Evolutionary conservation across 371 early-diverging fungal species (phyloP).

Genomic region (Funneliformis caledonium): DNA sequence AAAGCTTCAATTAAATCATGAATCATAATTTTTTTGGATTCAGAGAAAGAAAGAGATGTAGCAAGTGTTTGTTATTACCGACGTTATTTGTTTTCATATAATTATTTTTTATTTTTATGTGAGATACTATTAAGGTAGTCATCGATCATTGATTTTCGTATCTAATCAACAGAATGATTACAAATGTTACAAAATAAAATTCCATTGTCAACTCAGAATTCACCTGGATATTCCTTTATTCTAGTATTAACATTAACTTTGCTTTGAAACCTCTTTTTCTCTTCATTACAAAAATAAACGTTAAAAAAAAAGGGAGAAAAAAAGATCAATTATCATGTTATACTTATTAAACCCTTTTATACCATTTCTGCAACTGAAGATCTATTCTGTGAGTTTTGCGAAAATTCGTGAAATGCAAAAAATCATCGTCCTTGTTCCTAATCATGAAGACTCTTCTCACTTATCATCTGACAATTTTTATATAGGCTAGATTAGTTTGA

Average conservation of each 20-base stretch:
- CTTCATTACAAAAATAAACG: too few species aligned
- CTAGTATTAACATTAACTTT: background rate
- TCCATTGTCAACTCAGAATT: background rate
- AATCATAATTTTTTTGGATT: conserved; percentile 20
- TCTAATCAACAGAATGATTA: background rate
- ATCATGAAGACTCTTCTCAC: too few species aligned
- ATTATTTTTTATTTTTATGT: background rate
- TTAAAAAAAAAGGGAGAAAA: too few species aligned
- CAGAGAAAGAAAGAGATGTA: background rate
- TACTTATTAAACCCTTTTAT: too few species aligned
- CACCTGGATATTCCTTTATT: background rate
- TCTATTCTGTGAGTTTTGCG: too few species aligned
- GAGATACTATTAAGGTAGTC: background rate
- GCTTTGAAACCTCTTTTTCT: too few species aligned
- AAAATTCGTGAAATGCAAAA: too few species aligned
- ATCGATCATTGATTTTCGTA: background rate
- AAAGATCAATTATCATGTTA: too few species aligned
- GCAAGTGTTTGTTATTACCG: background rate
- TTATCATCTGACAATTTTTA: too few species aligned
- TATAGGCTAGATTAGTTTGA: too few species aligned
- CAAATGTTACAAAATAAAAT: conserved; percentile 2
- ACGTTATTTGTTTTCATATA: background rate
- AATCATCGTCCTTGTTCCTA: too few species aligned
- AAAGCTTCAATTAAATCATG: conserved; percentile 26
- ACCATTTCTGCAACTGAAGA: too few species aligned